A percentile compares a stretch with the other conserved stretches of the same genome.
Conservation (phyloP, 2,329 filamentous ascomycete species). For the Harringtonia aguacate region DNA sequence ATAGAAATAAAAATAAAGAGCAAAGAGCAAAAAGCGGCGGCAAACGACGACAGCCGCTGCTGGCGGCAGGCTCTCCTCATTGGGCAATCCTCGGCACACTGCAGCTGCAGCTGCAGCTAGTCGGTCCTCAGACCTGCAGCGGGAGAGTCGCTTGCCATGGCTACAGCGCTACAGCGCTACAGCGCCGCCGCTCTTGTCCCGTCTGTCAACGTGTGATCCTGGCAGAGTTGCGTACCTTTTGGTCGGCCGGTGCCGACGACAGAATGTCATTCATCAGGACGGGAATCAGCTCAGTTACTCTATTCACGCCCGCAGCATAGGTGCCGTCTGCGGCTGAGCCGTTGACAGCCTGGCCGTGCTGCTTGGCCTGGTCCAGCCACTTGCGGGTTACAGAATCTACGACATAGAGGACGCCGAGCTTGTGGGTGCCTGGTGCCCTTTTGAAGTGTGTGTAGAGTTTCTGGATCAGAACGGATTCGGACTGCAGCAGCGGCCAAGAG, state of each 20-base stretch:
- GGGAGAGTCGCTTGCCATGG: no score
- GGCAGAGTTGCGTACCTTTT: slow-evolving; percentile 69
- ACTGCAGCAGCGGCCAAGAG: slow-evolving; percentile 46
- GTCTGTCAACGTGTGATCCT: not conserved
- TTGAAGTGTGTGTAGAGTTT: slow-evolving; percentile 97
- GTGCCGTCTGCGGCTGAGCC: slow-evolving; percentile 79
- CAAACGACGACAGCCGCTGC: not conserved
- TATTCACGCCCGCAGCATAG: slow-evolving; percentile 88
- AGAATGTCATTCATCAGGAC: slow-evolving; percentile 93
- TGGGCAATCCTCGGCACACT: not conserved
- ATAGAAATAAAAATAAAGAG: not conserved
- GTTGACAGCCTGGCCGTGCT: slow-evolving; percentile 71
- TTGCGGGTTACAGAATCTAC: slow-evolving; percentile 99
- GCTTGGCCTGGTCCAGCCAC: slow-evolving; percentile 93
- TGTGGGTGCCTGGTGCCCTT: slow-evolving; percentile 88
- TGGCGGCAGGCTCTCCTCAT: not conserved
- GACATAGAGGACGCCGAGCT: slow-evolving; percentile 97
- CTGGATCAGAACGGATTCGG: slow-evolving; percentile 87
- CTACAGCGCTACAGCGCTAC: no score
- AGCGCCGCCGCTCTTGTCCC: no score
- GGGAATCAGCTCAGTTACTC: slow-evolving; percentile 90
- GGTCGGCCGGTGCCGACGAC: slow-evolving; percentile 76
- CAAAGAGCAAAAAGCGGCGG: not conserved
- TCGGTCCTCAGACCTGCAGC: no score
- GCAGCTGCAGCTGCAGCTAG: not conserved